phyloP scores from a whole-genome alignment of 441 rosid genomes.

The Pelargonium myrrhifolium region DNA sequence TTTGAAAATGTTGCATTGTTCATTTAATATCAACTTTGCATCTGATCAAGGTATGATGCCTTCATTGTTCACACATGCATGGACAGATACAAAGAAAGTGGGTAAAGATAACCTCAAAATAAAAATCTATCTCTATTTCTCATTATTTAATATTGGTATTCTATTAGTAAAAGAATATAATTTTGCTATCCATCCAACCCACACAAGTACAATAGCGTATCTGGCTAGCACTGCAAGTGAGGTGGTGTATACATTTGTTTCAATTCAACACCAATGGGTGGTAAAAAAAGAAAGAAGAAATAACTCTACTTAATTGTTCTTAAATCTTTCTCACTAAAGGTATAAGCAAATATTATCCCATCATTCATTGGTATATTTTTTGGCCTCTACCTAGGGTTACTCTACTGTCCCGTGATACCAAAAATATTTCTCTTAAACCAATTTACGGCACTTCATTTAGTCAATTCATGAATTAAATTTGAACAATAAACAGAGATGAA shows the following conservation, averaged over 20 bases:
- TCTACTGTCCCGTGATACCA: not conserved
- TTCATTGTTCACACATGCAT: not conserved
- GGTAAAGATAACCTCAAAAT: not conserved
- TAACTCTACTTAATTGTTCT: not conserved
- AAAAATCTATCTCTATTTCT: not conserved
- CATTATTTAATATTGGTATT: not conserved
- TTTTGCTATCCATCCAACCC: not conserved
- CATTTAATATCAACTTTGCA: not conserved
- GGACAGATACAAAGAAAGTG: not conserved
- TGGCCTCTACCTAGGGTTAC: not conserved
- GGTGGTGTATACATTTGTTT: not conserved
- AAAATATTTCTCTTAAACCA: not conserved
- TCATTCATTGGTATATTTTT: not conserved
- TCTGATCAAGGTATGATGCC: not conserved
- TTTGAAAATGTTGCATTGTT: not conserved
- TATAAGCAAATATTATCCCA: not conserved
- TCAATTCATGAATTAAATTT: not conserved
- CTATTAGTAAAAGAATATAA: not conserved
- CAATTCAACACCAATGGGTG: not conserved
- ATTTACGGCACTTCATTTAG: not conserved
- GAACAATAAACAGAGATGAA: not conserved
- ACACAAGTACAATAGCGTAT: not conserved
- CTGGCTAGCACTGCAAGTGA: not conserved
- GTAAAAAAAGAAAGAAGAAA: not conserved
- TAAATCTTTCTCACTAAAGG: not conserved